Evolutionary conservation across 768 basidiomycete genomes (phyloP).

Genomic region (Ramaria sp.): DNA sequence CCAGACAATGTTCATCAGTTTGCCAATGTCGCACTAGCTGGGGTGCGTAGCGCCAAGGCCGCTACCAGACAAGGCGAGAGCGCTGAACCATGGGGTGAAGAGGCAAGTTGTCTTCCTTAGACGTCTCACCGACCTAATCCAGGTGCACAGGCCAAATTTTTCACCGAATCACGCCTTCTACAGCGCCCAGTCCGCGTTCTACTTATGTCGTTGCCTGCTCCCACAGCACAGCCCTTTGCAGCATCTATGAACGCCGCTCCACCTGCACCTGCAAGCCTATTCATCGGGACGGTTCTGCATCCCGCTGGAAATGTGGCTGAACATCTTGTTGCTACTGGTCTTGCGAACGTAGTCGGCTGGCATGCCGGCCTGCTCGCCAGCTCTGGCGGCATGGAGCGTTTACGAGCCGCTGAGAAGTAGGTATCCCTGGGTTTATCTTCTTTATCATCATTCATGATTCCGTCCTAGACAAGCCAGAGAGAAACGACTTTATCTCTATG

Average conservation of each 20-base stretch:
- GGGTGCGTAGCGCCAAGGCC: constrained; percentile 64
- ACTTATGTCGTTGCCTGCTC: constrained; percentile 70
- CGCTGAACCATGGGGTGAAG: constrained; percentile 82
- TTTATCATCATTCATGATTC: neutral
- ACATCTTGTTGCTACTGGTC: constrained; percentile 69
- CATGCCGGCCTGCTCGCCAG: constrained; percentile 90
- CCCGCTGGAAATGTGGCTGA: constrained; percentile 94
- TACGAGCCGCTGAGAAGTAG: constrained; percentile 71
- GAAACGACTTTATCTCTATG: constrained; percentile 60
- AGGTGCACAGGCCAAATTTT: constrained; percentile 68
- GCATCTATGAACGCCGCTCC: constrained; percentile 37
- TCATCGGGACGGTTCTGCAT: constrained; percentile 86
- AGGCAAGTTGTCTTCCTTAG: constrained; percentile 40
- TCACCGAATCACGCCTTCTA: constrained; percentile 80
- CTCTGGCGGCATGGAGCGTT: constrained; percentile 76
- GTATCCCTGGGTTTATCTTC: neutral
- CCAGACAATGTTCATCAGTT: constrained; percentile 87
- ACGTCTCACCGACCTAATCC: neutral
- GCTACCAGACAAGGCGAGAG: constrained; percentile 65
- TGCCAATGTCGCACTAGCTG: constrained; percentile 75
- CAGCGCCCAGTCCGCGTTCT: constrained; percentile 70
- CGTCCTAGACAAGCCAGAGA: constrained; percentile 47
- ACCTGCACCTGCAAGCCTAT: constrained; percentile 59
- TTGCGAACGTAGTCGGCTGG: constrained; percentile 93
- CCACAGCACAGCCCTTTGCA: constrained; percentile 70